Percentiles rank a stretch among this genome's conserved stretches.
Conservation (phyloP, 805 yeast genomes). For the Candida ulmi region DNA sequence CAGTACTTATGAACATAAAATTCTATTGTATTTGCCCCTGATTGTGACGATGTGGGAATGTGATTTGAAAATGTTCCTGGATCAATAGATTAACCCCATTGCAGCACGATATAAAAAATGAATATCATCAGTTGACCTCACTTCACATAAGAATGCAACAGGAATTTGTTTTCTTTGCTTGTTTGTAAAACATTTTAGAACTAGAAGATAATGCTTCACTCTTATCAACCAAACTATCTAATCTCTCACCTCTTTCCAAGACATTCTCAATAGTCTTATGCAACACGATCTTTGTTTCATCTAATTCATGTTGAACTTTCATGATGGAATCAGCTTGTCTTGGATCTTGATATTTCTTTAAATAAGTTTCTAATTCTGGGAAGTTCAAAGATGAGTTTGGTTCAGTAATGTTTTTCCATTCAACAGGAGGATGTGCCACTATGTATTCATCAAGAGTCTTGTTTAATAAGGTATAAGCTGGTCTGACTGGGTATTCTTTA, state of each 20-base stretch:
- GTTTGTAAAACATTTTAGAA: conserved; percentile 92
- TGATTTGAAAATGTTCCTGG: no score
- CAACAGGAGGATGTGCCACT: conserved; percentile 67
- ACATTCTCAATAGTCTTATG: conserved; percentile 95
- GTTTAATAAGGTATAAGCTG: conserved; percentile 89
- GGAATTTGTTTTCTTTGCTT: conserved; percentile 91
- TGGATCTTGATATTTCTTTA: conserved; percentile 91
- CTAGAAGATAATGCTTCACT: conserved; percentile 86
- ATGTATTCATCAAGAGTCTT: conserved; percentile 88
- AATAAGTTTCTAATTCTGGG: conserved; percentile 60
- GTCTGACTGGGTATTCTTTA: conserved; percentile 94
- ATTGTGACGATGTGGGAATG: no score
- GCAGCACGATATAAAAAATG: background rate
- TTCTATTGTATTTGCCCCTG: no score
- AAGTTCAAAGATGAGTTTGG: conserved; percentile 41
- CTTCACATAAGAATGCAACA: conserved; percentile 72
- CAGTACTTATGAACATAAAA: no score
- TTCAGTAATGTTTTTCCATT: conserved; percentile 55
- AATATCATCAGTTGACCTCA: background rate
- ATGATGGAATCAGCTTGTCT: conserved; percentile 93
- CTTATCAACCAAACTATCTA: conserved; percentile 91
- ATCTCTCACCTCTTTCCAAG: conserved; percentile 91
- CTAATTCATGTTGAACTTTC: conserved; percentile 97
- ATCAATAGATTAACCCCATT: no score
- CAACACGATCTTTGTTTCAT: conserved; percentile 92